These are phyloP conservation scores for Auricularia cornea DNA, from an alignment of 768 basidiomycete species.

Conservation along the genomic window DNA sequence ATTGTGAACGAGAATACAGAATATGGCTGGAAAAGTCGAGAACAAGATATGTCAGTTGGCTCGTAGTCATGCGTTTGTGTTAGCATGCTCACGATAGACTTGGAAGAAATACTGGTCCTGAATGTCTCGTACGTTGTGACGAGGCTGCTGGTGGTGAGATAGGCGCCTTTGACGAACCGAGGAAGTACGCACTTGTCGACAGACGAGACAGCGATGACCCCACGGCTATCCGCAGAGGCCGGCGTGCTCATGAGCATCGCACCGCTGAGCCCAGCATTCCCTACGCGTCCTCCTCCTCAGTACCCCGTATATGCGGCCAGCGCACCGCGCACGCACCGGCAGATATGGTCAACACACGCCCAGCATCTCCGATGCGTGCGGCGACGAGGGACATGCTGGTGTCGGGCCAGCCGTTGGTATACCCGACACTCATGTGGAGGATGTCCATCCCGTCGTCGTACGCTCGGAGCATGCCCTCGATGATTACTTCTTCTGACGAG, in stretches of 20 bases:
- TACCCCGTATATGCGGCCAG: no score
- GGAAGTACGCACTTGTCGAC: slow-evolving; percentile 19
- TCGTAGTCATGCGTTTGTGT: no score
- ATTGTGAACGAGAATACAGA: neutral
- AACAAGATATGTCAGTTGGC: no score
- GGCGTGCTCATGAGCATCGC: neutral
- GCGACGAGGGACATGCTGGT: neutral
- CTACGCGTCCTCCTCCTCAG: neutral
- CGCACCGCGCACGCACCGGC: neutral
- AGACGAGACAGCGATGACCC: slow-evolving; percentile 5
- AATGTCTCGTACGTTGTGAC: no score
- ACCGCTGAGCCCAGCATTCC: neutral
- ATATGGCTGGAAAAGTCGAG: neutral
- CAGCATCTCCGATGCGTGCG: neutral
- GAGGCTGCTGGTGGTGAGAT: slow-evolving; percentile 8
- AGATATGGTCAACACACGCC: slow-evolving; percentile 2
- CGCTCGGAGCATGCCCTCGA: slow-evolving; percentile 8
- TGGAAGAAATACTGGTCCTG: no score
- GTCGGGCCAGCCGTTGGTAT: slow-evolving; percentile 10
- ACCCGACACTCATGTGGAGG: slow-evolving; percentile 28
- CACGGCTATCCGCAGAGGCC: neutral
- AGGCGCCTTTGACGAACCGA: no score
- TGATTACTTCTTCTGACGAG: slow-evolving; percentile 14
- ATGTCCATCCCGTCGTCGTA: slow-evolving; percentile 24
- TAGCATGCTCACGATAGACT: no score